Base-by-base conservation (phyloP, 2,329 filamentous ascomycete species). In the Diplodia scrobiculata region DNA sequence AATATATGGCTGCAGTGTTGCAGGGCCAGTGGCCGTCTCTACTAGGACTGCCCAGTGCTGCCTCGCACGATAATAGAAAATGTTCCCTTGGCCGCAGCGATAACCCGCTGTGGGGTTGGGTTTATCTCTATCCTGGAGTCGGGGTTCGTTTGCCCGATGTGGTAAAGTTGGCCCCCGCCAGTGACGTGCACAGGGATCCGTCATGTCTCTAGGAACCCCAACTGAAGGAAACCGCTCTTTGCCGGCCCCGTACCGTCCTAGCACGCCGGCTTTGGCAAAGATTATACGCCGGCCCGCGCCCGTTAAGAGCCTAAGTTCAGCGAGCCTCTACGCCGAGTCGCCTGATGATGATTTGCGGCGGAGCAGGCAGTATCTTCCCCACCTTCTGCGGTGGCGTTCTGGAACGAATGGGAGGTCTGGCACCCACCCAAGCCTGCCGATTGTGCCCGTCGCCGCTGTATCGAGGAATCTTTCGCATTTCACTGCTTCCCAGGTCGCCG, bases 351-450 rank as follows among this genome's bases (percentile, higher is more conserved):
- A 17, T 36, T 48, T 81, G 70, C 86, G 85, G 72, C 85, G 85
- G 69, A 98, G 79, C 63, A 99, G 81, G 76, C 95, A 99, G 77
- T 98, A 96, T 63, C 87, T 83, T 19, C 92, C 95, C 92, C 93
- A 98, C 77, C 87, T 88, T 66, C 94, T 86, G 71, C 84, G 86
- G 69, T 87, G 88, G 67, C 83, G 84, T 50, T 87, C 83, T 0
- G 93, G 92, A 14, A 97, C 80, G 47, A 91, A 78, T 0, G 84
- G 79, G 68, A 87, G 78, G 70, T 92, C 84, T 2, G 95, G 95
- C 41, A 97, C 76, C 91, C 92, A 98, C 54, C 97, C 78, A 9
- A 91, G 84, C 68, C 95, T 86, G 1, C 90, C 90, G 5, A 97
- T 69, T 11, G 91, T 78, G 51, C 88, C 84, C 0, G 94, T 98